A percentile compares a stretch with the other conserved stretches of the same genome.
These are phyloP conservation scores for Carex cristatella DNA, from an alignment of 176 grass and related monocot species.

Conservation along the genomic window DNA sequence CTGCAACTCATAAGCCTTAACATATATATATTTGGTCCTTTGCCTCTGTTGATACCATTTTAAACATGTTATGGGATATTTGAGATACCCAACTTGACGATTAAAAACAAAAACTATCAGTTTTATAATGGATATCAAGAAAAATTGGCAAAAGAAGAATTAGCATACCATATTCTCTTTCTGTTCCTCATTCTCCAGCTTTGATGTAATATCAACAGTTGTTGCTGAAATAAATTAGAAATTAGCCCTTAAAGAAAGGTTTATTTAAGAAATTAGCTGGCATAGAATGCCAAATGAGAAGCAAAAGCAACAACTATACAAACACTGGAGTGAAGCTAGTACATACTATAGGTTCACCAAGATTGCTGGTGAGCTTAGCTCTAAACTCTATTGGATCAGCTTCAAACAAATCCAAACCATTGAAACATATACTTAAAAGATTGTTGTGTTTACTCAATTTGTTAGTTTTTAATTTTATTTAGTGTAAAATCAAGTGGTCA, in stretches of 20 bases:
- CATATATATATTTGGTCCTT: not conserved
- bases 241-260: not conserved
- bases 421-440: no score
- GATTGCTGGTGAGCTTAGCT: no score
- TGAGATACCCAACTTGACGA: not conserved
- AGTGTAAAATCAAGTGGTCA: no score
- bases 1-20: not conserved
- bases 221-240: not conserved
- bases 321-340: no score
- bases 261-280: not conserved
- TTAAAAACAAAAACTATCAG: not conserved
- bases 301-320: not conserved
- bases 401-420: no score
- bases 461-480: no score
- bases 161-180: slow-evolving; percentile 87
- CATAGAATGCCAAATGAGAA: not conserved
- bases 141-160: not conserved
- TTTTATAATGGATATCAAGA: not conserved
- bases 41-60: not conserved
- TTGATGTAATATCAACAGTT: not conserved
- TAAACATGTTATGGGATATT: not conserved
- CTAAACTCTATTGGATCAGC: no score
- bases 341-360: no score
- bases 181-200: slow-evolving; percentile 47
- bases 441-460: no score